A percentile compares a stretch with the other conserved stretches of the same genome.
Conservation (phyloP, 768 basidiomycete genomes). For the Kwoniella mangroviensis region DNA sequence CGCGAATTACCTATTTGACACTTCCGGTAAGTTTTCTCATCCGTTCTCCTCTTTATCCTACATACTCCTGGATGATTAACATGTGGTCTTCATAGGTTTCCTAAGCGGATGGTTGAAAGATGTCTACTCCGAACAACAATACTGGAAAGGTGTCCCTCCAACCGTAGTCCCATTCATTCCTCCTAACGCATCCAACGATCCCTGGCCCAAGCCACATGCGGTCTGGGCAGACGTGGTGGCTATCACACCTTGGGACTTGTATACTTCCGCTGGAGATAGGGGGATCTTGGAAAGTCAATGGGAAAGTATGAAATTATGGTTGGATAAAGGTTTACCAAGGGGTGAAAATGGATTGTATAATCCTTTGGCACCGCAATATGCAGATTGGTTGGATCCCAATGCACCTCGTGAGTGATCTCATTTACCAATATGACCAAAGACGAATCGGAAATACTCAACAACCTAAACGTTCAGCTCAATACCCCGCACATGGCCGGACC, state of each 20-base stretch:
- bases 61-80: neutral
- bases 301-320: constrained; percentile 46
- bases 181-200: constrained; percentile 12
- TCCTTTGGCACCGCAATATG: constrained; percentile 3
- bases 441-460: constrained; percentile 20
- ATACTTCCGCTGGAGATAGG: constrained; percentile 37
- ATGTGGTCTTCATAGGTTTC: neutral
- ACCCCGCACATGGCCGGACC: constrained; percentile 36
- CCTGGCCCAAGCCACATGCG: constrained; percentile 22
- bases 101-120: constrained; percentile 45
- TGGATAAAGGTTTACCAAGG: constrained; percentile 46
- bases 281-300: constrained; percentile 37
- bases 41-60: neutral
- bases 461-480: constrained; percentile 7
- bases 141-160: constrained; percentile 34
- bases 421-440: constrained; percentile 20
- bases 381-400: constrained; percentile 47
- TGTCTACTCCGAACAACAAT: constrained; percentile 39
- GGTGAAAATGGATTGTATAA: constrained; percentile 42
- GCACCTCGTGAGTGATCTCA: constrained; percentile 31
- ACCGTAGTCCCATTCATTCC: constrained; percentile 45
- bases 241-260: constrained; percentile 46
- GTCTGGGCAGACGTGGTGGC: constrained; percentile 48
- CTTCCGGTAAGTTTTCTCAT: constrained; percentile 4
- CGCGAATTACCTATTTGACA: constrained; percentile 48